Base-by-base conservation (phyloP, 441 rosid species). In the Codiaeum variegatum region DNA sequence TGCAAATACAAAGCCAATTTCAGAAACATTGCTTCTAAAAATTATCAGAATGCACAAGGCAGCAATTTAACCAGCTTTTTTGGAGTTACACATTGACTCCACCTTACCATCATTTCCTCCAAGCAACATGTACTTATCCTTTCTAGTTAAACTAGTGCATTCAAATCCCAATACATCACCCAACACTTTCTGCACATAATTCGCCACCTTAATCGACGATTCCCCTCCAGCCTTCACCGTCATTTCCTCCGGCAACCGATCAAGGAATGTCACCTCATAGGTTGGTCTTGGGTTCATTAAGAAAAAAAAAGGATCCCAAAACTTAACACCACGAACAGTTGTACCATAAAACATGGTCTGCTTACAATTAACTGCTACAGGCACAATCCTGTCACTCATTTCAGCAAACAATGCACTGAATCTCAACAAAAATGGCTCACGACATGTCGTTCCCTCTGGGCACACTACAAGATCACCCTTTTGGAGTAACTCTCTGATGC, bases 41-140 rank as follows among this genome's bases (percentile, higher is more conserved):
- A 44, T 19, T 24, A 40, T 29, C 5, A n/a, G 6, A 54, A 6
- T 34, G 1, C 5, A n/a, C 3, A 54, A 6, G 23, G 1, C 18
- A 36, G 3, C 21, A 24, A 34, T 4, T 52, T 42, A 58, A 34
- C 9, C 54, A 36, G 58, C 65, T 75, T 90, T 88, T 79, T 88
- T 90, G 58, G 81, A 67, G 74, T 59, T 83, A 74, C 73, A 49
- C 79, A 91, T 88, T 12, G 98, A 95, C 83, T 92, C 99, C 46
- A 92, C 98, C 83, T 88, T 95, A 11, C 99, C 98, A 63, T 95
- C 98, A 56, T 92, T 95, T 52, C 95, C 97, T 51, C 98, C 99
- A 3, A 95, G 92, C 89, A 91, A 76, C 84, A 88, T 2, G 54
- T 95, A 95, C 88, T 95, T 95, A 59, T 94, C 97, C 78, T 95